Evolutionary conservation across 345 rosid genomes (phyloP), one percentile per base, ranked within the genome.

Genomic region (Acer saccharum): DNA sequence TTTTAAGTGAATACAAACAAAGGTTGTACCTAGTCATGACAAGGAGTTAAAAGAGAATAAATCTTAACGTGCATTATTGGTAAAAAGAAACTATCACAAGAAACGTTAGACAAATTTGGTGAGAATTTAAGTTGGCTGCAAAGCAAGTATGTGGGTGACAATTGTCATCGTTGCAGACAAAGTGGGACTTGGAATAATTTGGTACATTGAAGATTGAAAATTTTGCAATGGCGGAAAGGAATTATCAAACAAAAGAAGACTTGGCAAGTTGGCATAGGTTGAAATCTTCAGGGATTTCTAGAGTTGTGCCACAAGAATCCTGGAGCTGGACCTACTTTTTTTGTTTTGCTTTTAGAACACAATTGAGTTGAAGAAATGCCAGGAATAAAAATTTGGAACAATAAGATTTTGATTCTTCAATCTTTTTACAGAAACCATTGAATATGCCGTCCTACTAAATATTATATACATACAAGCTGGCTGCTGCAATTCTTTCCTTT

Each of bases 161-260:
- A 18, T 2, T 7, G 11, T 29, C 46, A 29, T 18, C 46, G 12
- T 71, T 18, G 64, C 62, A 17, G 16, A 23, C 52, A 67, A 67
- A 17, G 12, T 63, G 14, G 17, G 17, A 61, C 12, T 9, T 9
- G 50, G 58, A 54, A 54, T 54, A 17, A 54, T n/a, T 60, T 60
- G 65, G 48, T 41, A 21, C 71, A 39, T 68, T 68, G 71, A 43
- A 68, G 54, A 1, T n/a, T 68, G 71, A 43, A 41, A n/a, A 20
- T 43, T 41, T 3, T 43, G 54, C 8, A n/a, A 41, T 5, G 8
- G 21, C 3, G 14, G 17, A 11, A n/a, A 3, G 10, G 6, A 18
- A 67, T 8, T 7, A 18, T 18, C 5, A 39, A 66, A 5, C 3
- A 35, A 35, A 8, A 18, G 25, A 67, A 35, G 48, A 35, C 1